Evolutionary conservation across 129 eudicot genomes (phyloP).

Genomic region (Calendula officinalis): DNA sequence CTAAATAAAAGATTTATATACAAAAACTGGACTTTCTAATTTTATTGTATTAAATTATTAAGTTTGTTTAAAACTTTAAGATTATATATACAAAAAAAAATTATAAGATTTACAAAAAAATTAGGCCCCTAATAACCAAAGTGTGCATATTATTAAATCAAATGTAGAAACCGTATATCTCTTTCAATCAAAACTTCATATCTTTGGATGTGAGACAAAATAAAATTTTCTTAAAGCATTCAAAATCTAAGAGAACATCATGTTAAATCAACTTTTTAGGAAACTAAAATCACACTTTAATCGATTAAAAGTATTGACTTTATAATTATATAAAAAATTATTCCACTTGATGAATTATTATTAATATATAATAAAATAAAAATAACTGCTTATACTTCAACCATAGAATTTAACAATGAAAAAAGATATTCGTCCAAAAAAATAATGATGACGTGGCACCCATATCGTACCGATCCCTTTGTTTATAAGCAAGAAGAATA

Average conservation of each 20-base stretch:
- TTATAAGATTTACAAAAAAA: no score
- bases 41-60: no score
- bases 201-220: not conserved
- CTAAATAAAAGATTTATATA: no score
- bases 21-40: no score
- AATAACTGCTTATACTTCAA: constrained; percentile 5
- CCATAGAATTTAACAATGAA: constrained; percentile 23
- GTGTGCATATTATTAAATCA: not conserved
- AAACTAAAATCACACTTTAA: constrained; percentile 22
- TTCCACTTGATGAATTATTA: constrained; percentile 11
- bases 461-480: constrained; percentile 29
- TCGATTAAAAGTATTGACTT: constrained; percentile 9
- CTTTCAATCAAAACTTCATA: not conserved
- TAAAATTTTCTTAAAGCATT: not conserved
- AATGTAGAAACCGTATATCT: no score
- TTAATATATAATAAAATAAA: not conserved
- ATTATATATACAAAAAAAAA: no score
- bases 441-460: constrained; percentile 24
- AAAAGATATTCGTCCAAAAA: constrained; percentile 25
- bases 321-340: not conserved
- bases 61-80: no score
- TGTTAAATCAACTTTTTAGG: constrained; percentile 21
- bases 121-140: no score
- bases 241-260: constrained; percentile 3
- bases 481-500: constrained; percentile 26